These are phyloP conservation scores for Pythium dissotocum DNA, from an alignment of 352 stramenopile species.

Conservation along the genomic window DNA sequence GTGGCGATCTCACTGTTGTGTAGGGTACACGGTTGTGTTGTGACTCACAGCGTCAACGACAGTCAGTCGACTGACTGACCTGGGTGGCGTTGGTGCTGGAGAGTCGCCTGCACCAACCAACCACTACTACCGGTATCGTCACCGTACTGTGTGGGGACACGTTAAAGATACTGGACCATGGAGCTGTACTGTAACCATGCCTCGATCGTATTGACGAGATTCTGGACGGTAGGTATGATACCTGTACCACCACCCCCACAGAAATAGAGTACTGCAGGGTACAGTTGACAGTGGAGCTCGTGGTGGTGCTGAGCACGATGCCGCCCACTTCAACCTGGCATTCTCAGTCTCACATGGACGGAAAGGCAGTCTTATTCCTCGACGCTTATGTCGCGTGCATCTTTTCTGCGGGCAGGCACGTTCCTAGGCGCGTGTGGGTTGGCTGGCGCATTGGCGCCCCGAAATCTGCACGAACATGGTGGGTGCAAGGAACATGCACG, in stretches of 20 bases:
- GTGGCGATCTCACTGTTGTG: not conserved
- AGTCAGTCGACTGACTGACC: not conserved
- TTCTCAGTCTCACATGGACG: not conserved
- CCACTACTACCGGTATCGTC: too few relatives aligned
- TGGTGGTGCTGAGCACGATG: not conserved
- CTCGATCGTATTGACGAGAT: not conserved
- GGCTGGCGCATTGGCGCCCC: not conserved
- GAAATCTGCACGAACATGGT: not conserved
- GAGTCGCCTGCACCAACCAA: not conserved
- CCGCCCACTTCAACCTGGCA: conserved; percentile 25
- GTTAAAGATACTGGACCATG: not conserved
- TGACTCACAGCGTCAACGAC: not conserved
- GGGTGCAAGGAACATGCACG: not conserved
- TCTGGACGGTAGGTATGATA: not conserved
- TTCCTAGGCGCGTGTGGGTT: conserved; percentile 19
- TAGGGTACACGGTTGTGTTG: not conserved
- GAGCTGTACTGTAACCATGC: not conserved
- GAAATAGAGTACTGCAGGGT: not conserved
- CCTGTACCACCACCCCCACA: conserved; percentile 4
- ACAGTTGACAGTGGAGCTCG: too few relatives aligned
- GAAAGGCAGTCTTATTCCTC: not conserved
- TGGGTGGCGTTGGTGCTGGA: not conserved
- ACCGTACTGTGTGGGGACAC: not conserved
- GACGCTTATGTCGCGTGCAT: conserved; percentile 13
- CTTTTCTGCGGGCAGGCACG: conserved; percentile 26